Evolutionary conservation across 78 protist genomes (phyloP), one percentile per base, ranked within the genome.

Genomic region (Chrysochromulina parva): DNA sequence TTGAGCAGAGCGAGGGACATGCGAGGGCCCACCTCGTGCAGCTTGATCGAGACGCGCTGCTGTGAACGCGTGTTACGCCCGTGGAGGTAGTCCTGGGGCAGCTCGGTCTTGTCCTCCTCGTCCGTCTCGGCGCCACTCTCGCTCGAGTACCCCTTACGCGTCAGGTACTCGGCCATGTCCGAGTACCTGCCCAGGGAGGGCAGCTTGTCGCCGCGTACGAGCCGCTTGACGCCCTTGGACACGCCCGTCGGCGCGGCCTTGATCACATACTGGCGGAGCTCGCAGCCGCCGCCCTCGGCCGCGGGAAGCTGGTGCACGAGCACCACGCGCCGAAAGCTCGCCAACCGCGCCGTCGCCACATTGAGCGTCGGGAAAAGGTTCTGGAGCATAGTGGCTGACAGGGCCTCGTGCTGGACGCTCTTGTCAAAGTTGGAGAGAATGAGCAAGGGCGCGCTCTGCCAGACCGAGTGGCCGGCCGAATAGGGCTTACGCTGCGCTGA

Each of bases 321-420:
- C 62, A 78, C 86, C 38, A 78, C 62, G 86, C 86, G 86, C 16
- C 86, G 55, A 65, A 58, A 78, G 17, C 47, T 26, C 17, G 59
- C 1, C 47, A 78, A 53, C 26, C 24, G 16, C 71, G 71, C 38
- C 53, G 9, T 9, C 28, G 28, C 78, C 53, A 69, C 86, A 48
- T 78, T 53, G 86, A 78, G 20, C 38, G 86, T 6, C 10, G 86
- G 86, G 86, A 78, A 78, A 62, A 78, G 86, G 86, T 78, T 78
- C 53, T 28, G 86, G n/a, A 78, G 24, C 86, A 78, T 78, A 9
- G 59, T 53, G 3, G 86, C 10, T 20, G 86, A 28, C 48, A 78
- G 86, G 24, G 10, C 5, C 57, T 78, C 38, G 26, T 78, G 53
- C 62, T 50, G 22, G 26, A 10, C 17, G 48, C 11, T 2, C 62